Evolutionary conservation across 2,329 filamentous ascomycete species (phyloP).

Genomic region (Massarina eburnea): DNA sequence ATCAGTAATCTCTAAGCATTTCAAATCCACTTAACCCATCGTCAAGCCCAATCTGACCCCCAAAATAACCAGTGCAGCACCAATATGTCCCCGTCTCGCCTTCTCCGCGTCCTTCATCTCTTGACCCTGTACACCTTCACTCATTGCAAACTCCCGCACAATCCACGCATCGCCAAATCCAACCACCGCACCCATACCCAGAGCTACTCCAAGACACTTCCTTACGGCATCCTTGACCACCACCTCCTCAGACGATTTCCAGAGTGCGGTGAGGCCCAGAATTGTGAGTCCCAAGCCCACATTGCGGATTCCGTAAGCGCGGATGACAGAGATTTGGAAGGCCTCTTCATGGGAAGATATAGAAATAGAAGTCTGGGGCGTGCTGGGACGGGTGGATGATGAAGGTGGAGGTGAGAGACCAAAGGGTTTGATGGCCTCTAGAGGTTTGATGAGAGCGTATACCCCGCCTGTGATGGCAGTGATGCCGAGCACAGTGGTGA

Average conservation of each 20-base stretch:
- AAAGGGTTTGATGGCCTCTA: neutral
- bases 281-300: neutral
- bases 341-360: neutral
- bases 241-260: neutral
- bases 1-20: no score
- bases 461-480: neutral
- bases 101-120: neutral
- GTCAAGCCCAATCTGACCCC: neutral
- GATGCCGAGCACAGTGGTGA: neutral
- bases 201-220: neutral
- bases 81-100: neutral
- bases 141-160: neutral
- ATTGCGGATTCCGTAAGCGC: neutral
- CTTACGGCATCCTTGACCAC: neutral
- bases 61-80: neutral
- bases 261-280: neutral
- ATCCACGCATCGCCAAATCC: neutral
- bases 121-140: neutral
- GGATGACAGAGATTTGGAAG: neutral
- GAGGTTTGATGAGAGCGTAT: neutral
- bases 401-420: neutral
- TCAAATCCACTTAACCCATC: no score
- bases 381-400: no score
- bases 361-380: neutral
- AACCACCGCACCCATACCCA: neutral